Conservation (phyloP, 345 rosid genomes). For the Diplotaxis tenuifolia region DNA sequence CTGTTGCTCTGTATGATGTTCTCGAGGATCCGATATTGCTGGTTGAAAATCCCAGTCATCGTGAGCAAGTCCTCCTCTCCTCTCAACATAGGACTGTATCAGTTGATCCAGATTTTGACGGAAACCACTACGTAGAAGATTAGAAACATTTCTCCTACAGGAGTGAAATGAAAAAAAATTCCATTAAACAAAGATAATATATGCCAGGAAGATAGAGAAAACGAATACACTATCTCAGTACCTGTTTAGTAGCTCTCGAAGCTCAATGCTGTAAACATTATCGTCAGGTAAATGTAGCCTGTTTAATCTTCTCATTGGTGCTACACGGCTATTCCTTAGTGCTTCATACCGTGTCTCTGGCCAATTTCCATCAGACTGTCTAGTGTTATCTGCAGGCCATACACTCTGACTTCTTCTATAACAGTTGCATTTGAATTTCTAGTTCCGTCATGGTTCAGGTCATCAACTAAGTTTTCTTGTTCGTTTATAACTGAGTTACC, state of each 20-base stretch:
- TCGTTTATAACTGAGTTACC: background rate
- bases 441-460: background rate
- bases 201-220: background rate
- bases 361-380: background rate
- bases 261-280: constrained; percentile 4
- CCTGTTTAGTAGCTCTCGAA: constrained; percentile 12
- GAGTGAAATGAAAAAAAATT: background rate
- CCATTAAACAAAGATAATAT: background rate
- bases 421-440: background rate
- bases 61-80: constrained; percentile 4
- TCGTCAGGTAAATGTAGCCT: background rate
- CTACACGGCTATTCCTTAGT: background rate
- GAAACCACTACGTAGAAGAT: constrained; percentile 2
- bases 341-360: background rate
- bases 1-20: background rate
- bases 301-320: background rate
- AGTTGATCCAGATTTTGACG: constrained; percentile 8
- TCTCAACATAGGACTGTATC: constrained; percentile 8
- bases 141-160: constrained; percentile 9
- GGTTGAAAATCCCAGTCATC: constrained; percentile 7
- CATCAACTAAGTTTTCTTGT: background rate
- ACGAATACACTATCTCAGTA: background rate
- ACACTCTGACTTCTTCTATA: background rate
- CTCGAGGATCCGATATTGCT: background rate
- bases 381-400: background rate